Conservation (phyloP, 2,329 filamentous ascomycete species). For the Fusarium equiseti region DNA sequence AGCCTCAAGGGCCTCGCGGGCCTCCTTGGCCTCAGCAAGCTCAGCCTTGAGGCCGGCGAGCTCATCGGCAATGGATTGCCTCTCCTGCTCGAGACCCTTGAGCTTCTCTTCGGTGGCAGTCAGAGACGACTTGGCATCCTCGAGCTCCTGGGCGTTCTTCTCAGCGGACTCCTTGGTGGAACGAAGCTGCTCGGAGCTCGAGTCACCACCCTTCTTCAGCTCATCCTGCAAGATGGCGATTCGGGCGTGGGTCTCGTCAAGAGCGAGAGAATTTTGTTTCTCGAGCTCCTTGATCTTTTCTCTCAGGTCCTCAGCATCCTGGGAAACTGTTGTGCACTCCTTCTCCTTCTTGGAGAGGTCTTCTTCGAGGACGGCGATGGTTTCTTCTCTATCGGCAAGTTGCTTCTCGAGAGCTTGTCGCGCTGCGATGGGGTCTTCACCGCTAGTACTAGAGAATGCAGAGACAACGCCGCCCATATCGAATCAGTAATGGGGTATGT, state of each 20-base stretch:
- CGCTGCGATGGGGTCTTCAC: conserved; percentile 49
- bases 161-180: conserved; percentile 44
- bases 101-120: conserved; percentile 46
- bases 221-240: conserved; percentile 53
- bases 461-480: conserved; percentile 58
- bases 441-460: conserved; percentile 52
- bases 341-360: conserved; percentile 56
- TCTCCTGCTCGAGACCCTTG: conserved; percentile 45
- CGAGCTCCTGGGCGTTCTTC: conserved; percentile 41
- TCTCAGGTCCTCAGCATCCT: conserved; percentile 55
- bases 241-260: conserved; percentile 51
- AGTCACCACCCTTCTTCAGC: conserved; percentile 48
- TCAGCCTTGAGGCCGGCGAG: conserved; percentile 51
- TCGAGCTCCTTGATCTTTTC: conserved; percentile 55
- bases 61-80: conserved; percentile 50
- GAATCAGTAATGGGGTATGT: conserved; percentile 40
- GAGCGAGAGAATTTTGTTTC: conserved; percentile 47
- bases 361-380: conserved; percentile 50
- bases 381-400: conserved; percentile 55
- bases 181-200: conserved; percentile 43
- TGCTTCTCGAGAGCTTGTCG: conserved; percentile 54
- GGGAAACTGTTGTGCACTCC: conserved; percentile 50
- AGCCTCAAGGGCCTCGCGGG: conserved; percentile 51
- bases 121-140: conserved; percentile 43
- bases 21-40: conserved; percentile 52